Conservation (phyloP, 31 red algal species). For the Endocladia muricata region DNA sequence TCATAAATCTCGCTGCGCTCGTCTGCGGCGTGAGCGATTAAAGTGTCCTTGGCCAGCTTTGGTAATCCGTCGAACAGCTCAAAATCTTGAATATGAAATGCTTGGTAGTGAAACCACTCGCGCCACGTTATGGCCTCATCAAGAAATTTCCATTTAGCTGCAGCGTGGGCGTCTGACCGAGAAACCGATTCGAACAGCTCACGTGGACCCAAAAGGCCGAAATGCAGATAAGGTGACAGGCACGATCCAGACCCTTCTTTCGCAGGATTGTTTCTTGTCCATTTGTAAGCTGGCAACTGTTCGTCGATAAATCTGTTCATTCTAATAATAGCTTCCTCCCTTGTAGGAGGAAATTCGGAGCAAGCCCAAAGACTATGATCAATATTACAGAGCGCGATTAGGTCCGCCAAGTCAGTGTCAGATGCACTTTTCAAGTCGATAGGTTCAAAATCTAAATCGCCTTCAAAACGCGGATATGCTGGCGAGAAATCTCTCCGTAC, state of each 20-base stretch:
- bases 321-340: background rate
- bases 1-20: background rate
- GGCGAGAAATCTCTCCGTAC: no score
- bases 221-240: background rate
- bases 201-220: background rate
- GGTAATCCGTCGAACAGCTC: background rate
- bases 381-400: background rate
- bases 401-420: background rate
- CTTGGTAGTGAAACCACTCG: background rate
- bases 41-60: background rate
- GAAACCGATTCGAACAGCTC: background rate
- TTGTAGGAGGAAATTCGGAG: background rate
- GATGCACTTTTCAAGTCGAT: background rate
- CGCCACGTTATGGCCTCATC: background rate
- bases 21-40: background rate
- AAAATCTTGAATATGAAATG: background rate
- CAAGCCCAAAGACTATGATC: background rate
- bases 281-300: background rate
- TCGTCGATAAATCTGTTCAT: background rate
- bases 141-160: background rate
- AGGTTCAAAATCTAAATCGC: background rate
- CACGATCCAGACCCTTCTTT: background rate
- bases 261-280: background rate
- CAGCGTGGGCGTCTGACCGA: background rate
- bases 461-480: no score